These are phyloP conservation scores for Aspergillus terreus DNA, from an alignment of 2,329 filamentous ascomycete genomes.

Conservation along the genomic window DNA sequence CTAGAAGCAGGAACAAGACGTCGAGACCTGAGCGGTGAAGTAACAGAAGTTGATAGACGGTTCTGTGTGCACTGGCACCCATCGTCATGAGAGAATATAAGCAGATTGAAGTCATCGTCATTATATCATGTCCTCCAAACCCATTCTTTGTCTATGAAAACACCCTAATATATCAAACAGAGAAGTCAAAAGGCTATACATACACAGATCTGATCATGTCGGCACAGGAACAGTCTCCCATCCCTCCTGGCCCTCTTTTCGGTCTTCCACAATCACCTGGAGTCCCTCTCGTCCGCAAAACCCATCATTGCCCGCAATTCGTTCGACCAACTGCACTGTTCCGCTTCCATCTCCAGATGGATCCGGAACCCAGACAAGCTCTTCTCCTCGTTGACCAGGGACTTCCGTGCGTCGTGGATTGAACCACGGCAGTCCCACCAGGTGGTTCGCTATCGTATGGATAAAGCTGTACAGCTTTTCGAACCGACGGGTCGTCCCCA, in stretches of 20 bases:
- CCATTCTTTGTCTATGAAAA: background rate
- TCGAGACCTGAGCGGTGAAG: no score
- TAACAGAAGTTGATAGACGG: no score
- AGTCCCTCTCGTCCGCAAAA: constrained; percentile 43
- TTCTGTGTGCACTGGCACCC: no score
- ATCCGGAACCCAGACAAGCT: constrained; percentile 41
- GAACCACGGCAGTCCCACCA: constrained; percentile 54
- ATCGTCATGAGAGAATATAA: no score
- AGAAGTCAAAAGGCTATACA: constrained; percentile 1
- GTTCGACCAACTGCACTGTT: constrained; percentile 36
- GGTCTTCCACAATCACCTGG: constrained; percentile 43
- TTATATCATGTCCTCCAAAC: no score
- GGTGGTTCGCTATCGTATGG: constrained; percentile 56
- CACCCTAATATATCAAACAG: background rate
- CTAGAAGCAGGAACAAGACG: no score
- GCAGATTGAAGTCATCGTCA: no score
- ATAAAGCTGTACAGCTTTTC: constrained; percentile 61
- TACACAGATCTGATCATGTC: constrained; percentile 8
- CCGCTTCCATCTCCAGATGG: constrained; percentile 26
- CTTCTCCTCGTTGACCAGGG: constrained; percentile 48
- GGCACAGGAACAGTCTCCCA: constrained; percentile 44
- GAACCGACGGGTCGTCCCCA: constrained; percentile 59
- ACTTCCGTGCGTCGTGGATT: constrained; percentile 61
- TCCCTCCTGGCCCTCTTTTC: constrained; percentile 41
- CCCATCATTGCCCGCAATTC: constrained; percentile 41